Conservation (phyloP, 1,284 basidiomycete species). For the Malassezia pachydermatis region DNA sequence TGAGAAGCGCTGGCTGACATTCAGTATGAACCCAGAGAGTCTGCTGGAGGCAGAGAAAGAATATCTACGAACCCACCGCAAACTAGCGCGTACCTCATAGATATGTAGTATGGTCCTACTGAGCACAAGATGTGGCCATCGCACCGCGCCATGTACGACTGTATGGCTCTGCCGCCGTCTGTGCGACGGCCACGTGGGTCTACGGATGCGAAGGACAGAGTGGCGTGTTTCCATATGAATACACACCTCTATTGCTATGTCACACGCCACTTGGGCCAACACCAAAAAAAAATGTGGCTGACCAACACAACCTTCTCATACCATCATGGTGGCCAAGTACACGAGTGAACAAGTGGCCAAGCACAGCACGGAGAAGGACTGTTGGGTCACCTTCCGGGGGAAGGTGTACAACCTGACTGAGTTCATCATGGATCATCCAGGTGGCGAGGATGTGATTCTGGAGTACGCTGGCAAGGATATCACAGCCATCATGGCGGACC, state of each 20-base stretch:
- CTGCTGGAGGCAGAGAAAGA: slow-evolving; percentile 8
- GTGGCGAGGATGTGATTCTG: slow-evolving; percentile 53
- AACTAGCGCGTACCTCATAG: no score
- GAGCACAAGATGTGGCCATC: no score
- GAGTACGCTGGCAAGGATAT: slow-evolving; percentile 75
- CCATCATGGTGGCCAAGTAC: background rate
- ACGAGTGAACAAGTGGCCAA: slow-evolving; percentile 25
- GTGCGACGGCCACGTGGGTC: no score
- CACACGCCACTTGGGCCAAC: no score
- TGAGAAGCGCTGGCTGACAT: background rate
- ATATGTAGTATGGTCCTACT: no score
- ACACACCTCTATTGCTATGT: no score
- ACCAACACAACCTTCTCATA: no score
- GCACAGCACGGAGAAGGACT: slow-evolving; percentile 57
- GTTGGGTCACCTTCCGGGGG: slow-evolving; percentile 52
- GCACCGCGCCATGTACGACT: no score
- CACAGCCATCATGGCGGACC: slow-evolving; percentile 68
- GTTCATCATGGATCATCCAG: slow-evolving; percentile 52
- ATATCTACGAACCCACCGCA: slow-evolving; percentile 8
- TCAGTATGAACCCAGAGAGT: slow-evolving; percentile 5
- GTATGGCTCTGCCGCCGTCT: no score
- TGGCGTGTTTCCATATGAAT: no score
- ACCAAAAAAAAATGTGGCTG: no score
- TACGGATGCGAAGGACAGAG: no score
- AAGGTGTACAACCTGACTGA: slow-evolving; percentile 52